A percentile compares a stretch with the other conserved stretches of the same genome.
These are phyloP conservation scores for Stephania cephalantha DNA, from an alignment of 164 flowering plant genomes.

Conservation along the genomic window DNA sequence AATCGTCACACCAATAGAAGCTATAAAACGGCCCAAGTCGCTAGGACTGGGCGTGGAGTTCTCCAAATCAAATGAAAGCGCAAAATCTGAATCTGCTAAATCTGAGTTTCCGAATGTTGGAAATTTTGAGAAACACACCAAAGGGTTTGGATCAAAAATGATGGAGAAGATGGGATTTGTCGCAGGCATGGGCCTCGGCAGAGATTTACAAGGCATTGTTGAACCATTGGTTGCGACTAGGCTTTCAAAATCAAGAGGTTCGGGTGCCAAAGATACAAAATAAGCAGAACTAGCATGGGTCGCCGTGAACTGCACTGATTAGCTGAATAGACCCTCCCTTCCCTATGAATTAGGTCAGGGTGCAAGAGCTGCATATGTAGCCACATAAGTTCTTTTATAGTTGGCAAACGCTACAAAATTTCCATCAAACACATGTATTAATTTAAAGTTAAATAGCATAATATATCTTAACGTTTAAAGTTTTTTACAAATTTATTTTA, in stretches of 20 bases:
- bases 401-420: no score
- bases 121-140: slow-evolving; percentile 16
- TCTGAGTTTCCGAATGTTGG: slow-evolving; percentile 9
- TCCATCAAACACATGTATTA: no score
- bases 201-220: slow-evolving; percentile 58
- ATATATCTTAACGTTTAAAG: no score
- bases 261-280: slow-evolving; percentile 37
- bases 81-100: not conserved
- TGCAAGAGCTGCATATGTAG: no score
- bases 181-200: slow-evolving; percentile 66
- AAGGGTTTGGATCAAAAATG: slow-evolving; percentile 58
- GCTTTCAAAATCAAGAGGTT: slow-evolving; percentile 63
- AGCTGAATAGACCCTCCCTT: no score
- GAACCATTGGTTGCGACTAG: slow-evolving; percentile 54
- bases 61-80: slow-evolving; percentile 23
- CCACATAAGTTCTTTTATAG: no score
- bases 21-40: slow-evolving; percentile 65
- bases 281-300: no score
- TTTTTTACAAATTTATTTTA: no score
- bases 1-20: slow-evolving; percentile 62
- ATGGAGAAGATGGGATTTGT: slow-evolving; percentile 79
- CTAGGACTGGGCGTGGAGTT: slow-evolving; percentile 74
- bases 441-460: no score
- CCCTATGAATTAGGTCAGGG: no score
- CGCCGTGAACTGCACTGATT: no score